Percentiles rank a stretch among this genome's conserved stretches.
Conservation (phyloP, 805 yeast species). For the Suhomyces kilbournensis region DNA sequence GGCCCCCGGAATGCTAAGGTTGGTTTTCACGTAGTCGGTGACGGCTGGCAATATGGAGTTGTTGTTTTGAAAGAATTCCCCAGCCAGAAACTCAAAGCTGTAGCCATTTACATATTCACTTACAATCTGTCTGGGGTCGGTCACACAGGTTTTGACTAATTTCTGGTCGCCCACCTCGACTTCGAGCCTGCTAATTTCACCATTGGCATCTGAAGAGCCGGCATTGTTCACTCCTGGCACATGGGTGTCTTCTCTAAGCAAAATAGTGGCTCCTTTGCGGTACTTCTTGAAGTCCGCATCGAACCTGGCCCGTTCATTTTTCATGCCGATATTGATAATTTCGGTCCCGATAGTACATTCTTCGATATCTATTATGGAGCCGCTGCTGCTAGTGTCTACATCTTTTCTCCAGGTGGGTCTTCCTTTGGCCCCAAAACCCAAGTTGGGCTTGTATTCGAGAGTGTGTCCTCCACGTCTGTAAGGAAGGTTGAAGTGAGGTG, state of each 20-base stretch:
- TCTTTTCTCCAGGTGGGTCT: conserved; percentile 63
- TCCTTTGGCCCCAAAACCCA: conserved; percentile 90
- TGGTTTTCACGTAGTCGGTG: conserved; percentile 74
- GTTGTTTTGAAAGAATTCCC: conserved; percentile 95
- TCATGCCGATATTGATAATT: conserved; percentile 71
- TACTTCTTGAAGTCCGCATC: conserved; percentile 43
- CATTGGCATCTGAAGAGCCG: conserved; percentile 44
- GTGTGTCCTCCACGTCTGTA: conserved; percentile 37
- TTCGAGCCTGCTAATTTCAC: conserved; percentile 28
- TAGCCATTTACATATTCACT: conserved; percentile 72
- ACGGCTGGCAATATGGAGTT: conserved; percentile 85
- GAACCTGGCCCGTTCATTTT: conserved; percentile 61
- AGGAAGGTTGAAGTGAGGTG: conserved; percentile 92
- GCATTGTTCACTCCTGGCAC: conserved; percentile 23
- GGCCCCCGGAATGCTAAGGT: conserved; percentile 46
- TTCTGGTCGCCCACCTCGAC: conserved; percentile 24
- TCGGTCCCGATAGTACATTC: conserved; percentile 89
- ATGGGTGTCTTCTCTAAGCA: conserved; percentile 75
- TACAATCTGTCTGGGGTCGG: conserved; percentile 74
- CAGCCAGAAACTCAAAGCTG: conserved; percentile 85
- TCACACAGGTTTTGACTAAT: conserved; percentile 67
- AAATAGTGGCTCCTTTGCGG: conserved; percentile 81
- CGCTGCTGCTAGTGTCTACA: conserved; percentile 52
- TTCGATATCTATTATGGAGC: conserved; percentile 80
- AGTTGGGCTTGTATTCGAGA: conserved; percentile 52